These are phyloP conservation scores for Chytriomyces sp. DNA, from an alignment of 192 early-diverging fungal genomes.

Conservation along the genomic window DNA sequence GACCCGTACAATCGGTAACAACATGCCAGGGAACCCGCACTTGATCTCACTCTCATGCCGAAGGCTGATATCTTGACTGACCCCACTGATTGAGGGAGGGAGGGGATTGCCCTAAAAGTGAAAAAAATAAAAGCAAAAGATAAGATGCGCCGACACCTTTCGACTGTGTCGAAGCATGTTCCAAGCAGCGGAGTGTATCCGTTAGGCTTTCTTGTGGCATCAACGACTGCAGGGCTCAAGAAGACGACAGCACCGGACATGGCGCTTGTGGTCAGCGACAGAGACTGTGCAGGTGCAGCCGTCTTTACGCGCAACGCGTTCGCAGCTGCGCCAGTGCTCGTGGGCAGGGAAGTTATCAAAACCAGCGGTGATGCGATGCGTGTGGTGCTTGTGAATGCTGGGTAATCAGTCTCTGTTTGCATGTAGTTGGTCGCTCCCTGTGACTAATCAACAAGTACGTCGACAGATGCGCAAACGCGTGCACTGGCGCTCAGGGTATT, in stretches of 20 bases:
- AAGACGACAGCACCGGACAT: conserved; percentile 73
- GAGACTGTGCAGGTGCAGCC: conserved; percentile 64
- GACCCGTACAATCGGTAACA: too few relatives aligned
- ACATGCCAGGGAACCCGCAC: too few relatives aligned
- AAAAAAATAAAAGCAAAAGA: too few relatives aligned
- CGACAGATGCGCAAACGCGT: conserved; percentile 93
- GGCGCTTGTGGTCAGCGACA: conserved; percentile 74
- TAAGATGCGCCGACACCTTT: too few relatives aligned
- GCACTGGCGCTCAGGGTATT: conserved; percentile 84
- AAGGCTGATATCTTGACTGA: neutral
- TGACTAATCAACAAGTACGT: neutral
- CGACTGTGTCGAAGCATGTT: too few relatives aligned
- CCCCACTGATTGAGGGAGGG: neutral
- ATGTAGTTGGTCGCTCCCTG: too few relatives aligned
- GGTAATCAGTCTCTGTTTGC: too few relatives aligned
- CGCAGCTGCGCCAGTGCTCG: conserved; percentile 85
- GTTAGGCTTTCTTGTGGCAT: too few relatives aligned
- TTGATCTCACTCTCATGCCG: too few relatives aligned
- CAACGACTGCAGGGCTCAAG: conserved; percentile 63
- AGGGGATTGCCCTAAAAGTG: too few relatives aligned
- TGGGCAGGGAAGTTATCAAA: conserved; percentile 67
- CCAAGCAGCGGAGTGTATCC: too few relatives aligned
- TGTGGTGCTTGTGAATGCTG: conserved; percentile 5
- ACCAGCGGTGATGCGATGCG: neutral
- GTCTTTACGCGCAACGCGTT: conserved; percentile 95